Percentiles rank a stretch among this genome's conserved stretches.
Evolutionary conservation across 306 rosid species (phyloP).

Genomic region (Echinosophora koreensis): DNA sequence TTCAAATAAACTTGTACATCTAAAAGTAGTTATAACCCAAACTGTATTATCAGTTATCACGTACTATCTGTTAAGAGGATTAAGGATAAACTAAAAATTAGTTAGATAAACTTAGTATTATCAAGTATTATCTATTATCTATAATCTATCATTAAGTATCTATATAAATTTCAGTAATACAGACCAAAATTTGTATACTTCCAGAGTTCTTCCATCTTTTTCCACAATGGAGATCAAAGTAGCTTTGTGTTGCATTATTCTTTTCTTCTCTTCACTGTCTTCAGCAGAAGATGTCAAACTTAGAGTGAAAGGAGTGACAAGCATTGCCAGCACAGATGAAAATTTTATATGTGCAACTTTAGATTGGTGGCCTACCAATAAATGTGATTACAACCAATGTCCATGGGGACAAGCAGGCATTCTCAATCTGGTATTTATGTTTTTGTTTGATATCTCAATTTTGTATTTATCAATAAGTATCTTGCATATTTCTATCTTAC

Average conservation of each 20-base stretch:
- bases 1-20: too few relatives aligned
- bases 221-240: constrained; percentile 43
- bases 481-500: not conserved
- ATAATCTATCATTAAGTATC: too few relatives aligned
- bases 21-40: too few relatives aligned
- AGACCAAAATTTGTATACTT: too few relatives aligned
- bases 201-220: too few relatives aligned
- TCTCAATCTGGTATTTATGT: constrained; percentile 53
- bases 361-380: constrained; percentile 76
- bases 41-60: too few relatives aligned
- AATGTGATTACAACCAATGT: constrained; percentile 68
- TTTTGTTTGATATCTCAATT: not conserved
- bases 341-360: constrained; percentile 73
- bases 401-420: constrained; percentile 67
- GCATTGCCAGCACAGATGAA: constrained; percentile 60
- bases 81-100: too few relatives aligned
- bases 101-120: too few relatives aligned
- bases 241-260: constrained; percentile 13
- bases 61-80: too few relatives aligned
- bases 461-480: not conserved
- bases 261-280: constrained; percentile 31
- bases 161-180: too few relatives aligned
- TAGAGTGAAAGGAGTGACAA: constrained; percentile 49
- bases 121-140: too few relatives aligned
- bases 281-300: constrained; percentile 51